A percentile compares a stretch with the other conserved stretches of the same genome.
Conservation (phyloP, 2,329 filamentous ascomycete species). For the Fusarium sarcochroum region DNA sequence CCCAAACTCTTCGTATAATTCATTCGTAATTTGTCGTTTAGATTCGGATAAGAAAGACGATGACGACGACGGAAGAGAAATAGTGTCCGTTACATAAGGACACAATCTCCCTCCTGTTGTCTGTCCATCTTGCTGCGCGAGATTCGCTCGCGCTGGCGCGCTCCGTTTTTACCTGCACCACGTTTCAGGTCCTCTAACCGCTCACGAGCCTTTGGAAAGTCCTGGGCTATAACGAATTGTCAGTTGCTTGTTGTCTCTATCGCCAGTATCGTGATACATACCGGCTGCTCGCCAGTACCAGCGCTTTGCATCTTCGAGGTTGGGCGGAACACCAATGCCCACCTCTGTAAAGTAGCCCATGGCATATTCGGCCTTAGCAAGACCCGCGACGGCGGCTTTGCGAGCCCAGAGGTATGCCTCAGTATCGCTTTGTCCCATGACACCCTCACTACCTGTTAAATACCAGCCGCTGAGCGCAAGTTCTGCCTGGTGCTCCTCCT, state of each 20-base stretch:
- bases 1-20: not conserved
- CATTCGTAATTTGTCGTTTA: slow-evolving; percentile 16
- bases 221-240: slow-evolving; percentile 76
- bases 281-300: slow-evolving; percentile 99
- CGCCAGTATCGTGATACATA: slow-evolving; percentile 65
- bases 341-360: slow-evolving; percentile 98
- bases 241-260: slow-evolving; percentile 41
- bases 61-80: not conserved
- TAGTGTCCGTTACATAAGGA: slow-evolving; percentile 76
- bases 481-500: slow-evolving; percentile 95
- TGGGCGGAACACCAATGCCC: slow-evolving; percentile 88
- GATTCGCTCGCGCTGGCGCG: slow-evolving; percentile 82
- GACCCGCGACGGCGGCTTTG: slow-evolving; percentile 88
- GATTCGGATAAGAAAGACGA: not conserved
- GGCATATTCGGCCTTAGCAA: slow-evolving; percentile 96
- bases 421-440: slow-evolving; percentile 91
- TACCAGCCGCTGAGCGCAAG: slow-evolving; percentile 93
- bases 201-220: slow-evolving; percentile 93
- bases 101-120: slow-evolving; percentile 90
- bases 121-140: slow-evolving; percentile 85
- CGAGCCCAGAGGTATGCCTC: slow-evolving; percentile 98
- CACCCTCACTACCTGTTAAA: slow-evolving; percentile 88
- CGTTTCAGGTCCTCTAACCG: slow-evolving; percentile 92
- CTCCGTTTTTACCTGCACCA: slow-evolving; percentile 73
- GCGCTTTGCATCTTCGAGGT: slow-evolving; percentile 93